Percentiles rank a stretch among this genome's conserved stretches.
phyloP scores from a whole-genome alignment of 1,284 basidiomycete genomes.

The Termitomyces sp. region DNA sequence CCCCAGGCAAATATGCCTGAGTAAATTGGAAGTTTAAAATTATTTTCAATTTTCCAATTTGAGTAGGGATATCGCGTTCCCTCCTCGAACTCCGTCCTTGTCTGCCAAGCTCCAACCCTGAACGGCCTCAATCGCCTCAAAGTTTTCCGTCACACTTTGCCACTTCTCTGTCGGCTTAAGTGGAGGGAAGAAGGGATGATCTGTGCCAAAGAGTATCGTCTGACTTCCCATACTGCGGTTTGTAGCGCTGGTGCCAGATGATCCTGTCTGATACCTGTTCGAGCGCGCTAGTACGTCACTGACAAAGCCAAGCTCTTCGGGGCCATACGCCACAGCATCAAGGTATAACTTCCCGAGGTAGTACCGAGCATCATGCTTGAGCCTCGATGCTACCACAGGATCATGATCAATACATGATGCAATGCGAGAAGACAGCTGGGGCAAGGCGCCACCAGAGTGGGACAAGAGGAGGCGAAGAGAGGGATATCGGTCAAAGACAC shows the following conservation, averaged over 20 bases:
- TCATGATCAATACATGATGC: constrained; percentile 83
- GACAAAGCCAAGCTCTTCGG: constrained; percentile 77
- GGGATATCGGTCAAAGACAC: constrained; percentile 75
- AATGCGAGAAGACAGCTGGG: constrained; percentile 75
- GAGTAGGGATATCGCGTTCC: constrained; percentile 70
- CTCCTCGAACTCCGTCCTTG: constrained; percentile 60
- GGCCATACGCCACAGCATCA: constrained; percentile 80
- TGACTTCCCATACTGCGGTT: constrained; percentile 43
- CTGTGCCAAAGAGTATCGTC: constrained; percentile 81
- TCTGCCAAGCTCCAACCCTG: constrained; percentile 58
- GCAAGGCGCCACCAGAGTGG: constrained; percentile 80
- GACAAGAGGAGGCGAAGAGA: constrained; percentile 71
- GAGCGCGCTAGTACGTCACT: constrained; percentile 65
- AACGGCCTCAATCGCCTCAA: constrained; percentile 69
- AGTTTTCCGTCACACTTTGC: constrained; percentile 78
- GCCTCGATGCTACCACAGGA: constrained; percentile 65
- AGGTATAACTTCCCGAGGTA: constrained; percentile 77
- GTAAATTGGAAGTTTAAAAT: not conserved
- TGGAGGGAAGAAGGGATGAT: constrained; percentile 88
- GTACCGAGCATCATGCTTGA: constrained; percentile 79
- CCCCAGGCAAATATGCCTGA: constrained; percentile 29
- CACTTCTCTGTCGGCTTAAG: constrained; percentile 65
- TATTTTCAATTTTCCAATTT: constrained; percentile 28
- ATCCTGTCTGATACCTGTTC: constrained; percentile 40
- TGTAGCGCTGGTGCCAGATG: constrained; percentile 27